Evolutionary conservation across 2,329 filamentous ascomycete species (phyloP).

Genomic region (Colletotrichum karsti): DNA sequence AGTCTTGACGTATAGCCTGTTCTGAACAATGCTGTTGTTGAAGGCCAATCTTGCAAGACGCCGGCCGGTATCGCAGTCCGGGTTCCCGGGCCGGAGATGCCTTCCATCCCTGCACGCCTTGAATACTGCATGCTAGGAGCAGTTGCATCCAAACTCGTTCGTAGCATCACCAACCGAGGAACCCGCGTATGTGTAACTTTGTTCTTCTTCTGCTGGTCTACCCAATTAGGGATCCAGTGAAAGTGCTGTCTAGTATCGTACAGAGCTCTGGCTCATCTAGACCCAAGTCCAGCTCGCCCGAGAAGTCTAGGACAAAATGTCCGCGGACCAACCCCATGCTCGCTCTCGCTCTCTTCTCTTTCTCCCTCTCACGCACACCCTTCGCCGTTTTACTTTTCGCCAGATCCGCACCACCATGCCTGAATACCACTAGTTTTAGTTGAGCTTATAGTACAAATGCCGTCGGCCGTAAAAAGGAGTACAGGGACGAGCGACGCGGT

Average conservation of each 20-base stretch:
- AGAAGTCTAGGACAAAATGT: neutral
- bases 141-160: neutral
- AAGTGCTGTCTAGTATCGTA: slow-evolving; percentile 18
- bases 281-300: neutral
- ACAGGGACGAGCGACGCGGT: slow-evolving; percentile 9
- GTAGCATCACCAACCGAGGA: neutral
- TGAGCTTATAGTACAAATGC: slow-evolving; percentile 24
- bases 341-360: neutral
- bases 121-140: neutral
- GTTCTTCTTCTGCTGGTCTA: neutral
- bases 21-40: too few relatives aligned
- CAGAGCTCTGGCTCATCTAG: neutral
- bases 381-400: slow-evolving; percentile 9
- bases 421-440: slow-evolving; percentile 20
- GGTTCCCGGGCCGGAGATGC: neutral
- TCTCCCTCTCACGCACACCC: too few relatives aligned
- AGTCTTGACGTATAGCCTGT: too few relatives aligned
- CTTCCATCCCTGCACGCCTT: neutral
- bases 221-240: neutral
- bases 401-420: slow-evolving; percentile 17
- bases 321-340: neutral
- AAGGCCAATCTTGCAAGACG: neutral
- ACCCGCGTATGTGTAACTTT: neutral
- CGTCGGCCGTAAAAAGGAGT: slow-evolving; percentile 14
- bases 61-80: neutral